phyloP scores from a whole-genome alignment of 495 filamentous ascomycete species.

The Arthonia radiata region DNA sequence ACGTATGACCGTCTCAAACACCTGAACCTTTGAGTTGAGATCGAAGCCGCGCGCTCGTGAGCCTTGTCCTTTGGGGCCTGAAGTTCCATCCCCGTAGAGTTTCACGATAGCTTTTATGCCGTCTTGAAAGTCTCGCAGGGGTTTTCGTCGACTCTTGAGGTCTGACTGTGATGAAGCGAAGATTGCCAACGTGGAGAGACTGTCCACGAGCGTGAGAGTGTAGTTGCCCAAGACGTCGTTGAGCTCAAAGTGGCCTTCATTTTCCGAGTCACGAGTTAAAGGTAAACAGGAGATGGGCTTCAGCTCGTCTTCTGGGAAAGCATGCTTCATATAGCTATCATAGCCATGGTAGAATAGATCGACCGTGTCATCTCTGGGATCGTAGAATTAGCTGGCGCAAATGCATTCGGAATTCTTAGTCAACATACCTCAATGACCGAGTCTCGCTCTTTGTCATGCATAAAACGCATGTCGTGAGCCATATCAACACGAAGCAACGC shows the following conservation, averaged over 20 bases:
- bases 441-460: background rate
- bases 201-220: constrained; percentile 84
- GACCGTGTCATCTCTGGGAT: constrained; percentile 33
- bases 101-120: constrained; percentile 55
- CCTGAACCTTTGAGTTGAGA: constrained; percentile 89
- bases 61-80: constrained; percentile 43
- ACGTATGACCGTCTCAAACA: constrained; percentile 92
- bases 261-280: constrained; percentile 52
- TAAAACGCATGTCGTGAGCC: background rate
- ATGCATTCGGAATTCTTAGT: background rate
- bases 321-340: constrained; percentile 79
- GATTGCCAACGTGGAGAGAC: constrained; percentile 77
- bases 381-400: background rate
- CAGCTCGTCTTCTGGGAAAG: constrained; percentile 93
- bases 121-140: constrained; percentile 52
- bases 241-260: constrained; percentile 61
- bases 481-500: background rate
- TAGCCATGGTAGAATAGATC: constrained; percentile 94
- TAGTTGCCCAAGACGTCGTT: constrained; percentile 96
- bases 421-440: background rate
- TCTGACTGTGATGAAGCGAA: constrained; percentile 36
- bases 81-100: constrained; percentile 65
- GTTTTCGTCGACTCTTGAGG: constrained; percentile 21
- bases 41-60: constrained; percentile 67
- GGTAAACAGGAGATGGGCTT: constrained; percentile 68